Percentiles rank a stretch among this genome's conserved stretches.
These are phyloP conservation scores for Hysterium pulicare DNA, from an alignment of 2,329 filamentous ascomycete genomes.

Conservation along the genomic window DNA sequence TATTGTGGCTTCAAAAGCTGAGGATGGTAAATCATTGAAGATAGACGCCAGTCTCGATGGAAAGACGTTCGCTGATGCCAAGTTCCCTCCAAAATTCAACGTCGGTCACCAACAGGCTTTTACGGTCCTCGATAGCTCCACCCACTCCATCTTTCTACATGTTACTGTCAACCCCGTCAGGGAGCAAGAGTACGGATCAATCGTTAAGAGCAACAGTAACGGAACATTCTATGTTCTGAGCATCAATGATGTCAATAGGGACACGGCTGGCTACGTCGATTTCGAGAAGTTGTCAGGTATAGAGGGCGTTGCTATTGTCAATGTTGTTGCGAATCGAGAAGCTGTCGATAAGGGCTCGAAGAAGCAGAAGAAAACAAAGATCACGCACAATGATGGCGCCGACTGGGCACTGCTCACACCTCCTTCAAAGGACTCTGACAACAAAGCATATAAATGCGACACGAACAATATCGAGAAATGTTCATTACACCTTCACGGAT, in stretches of 20 bases:
- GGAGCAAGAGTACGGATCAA: constrained; percentile 72
- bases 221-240: constrained; percentile 92
- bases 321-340: constrained; percentile 73
- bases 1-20: constrained; percentile 70
- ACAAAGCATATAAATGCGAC: constrained; percentile 67
- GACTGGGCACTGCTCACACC: constrained; percentile 76
- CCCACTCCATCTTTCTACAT: constrained; percentile 90
- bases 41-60: constrained; percentile 86
- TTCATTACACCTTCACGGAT: constrained; percentile 89
- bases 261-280: constrained; percentile 76
- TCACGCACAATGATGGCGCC: constrained; percentile 94
- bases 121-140: constrained; percentile 91
- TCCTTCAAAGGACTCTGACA: constrained; percentile 67
- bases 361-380: constrained; percentile 85
- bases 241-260: constrained; percentile 75
- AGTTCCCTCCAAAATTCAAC: constrained; percentile 82
- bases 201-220: constrained; percentile 98
- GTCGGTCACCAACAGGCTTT: constrained; percentile 77
- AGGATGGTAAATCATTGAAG: constrained; percentile 65
- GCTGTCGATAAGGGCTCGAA: constrained; percentile 59
- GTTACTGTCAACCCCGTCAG: constrained; percentile 70
- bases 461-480: constrained; percentile 62
- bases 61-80: constrained; percentile 72
- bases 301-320: constrained; percentile 85
- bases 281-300: constrained; percentile 94